Base-by-base conservation (phyloP, 2,329 filamentous ascomycete species). In the Emericellopsis atlantica region DNA sequence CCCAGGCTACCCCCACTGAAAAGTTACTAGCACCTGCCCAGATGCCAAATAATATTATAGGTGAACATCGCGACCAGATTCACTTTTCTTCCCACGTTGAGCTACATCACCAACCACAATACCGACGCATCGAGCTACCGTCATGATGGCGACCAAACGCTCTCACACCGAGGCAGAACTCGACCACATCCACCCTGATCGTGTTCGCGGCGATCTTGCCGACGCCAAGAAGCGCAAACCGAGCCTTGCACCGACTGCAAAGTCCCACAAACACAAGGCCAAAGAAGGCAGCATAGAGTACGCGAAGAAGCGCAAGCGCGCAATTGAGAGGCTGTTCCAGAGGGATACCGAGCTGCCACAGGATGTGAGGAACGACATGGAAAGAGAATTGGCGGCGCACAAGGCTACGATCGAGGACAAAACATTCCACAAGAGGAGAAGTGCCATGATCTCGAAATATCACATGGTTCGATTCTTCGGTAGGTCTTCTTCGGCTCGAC, bases 381-480 rank as follows among this genome's bases (percentile, higher is more conserved):
- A 89, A 60, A 72, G 83, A 42, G 84, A 87, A 54, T 62, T 90
- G 46, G 72, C 71, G 37, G 71, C 79, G 5, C 80, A 79, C 51
- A 70, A 76, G 57, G 67, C 74, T 47, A 80, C 84, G 51, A 66
- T 89, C 44, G 67, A 61, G 5, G 69, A 74, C 46, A 68, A 72
- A 37, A 65, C 74, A 44, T 68, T 70, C 44, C 76, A 78, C 51
- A 79, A 77, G 61, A 70, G 69, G 54, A 71, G 76, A 48, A 71
- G 70, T 50, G 70, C 76, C 44, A 85, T 89, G 74, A 87, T 89
- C 46, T 69, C 69, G 39, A 83, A 80, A 57, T 92, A 88, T 51
- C 84, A 90, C 57, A 89, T 86, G 74, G 76, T 90, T 39, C 70
- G 85, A 23, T 92, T 92, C 56, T 90, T 90, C 59, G 85, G 84